phyloP scores from a whole-genome alignment of 306 rosid genomes.

The Carpinus viminea region DNA sequence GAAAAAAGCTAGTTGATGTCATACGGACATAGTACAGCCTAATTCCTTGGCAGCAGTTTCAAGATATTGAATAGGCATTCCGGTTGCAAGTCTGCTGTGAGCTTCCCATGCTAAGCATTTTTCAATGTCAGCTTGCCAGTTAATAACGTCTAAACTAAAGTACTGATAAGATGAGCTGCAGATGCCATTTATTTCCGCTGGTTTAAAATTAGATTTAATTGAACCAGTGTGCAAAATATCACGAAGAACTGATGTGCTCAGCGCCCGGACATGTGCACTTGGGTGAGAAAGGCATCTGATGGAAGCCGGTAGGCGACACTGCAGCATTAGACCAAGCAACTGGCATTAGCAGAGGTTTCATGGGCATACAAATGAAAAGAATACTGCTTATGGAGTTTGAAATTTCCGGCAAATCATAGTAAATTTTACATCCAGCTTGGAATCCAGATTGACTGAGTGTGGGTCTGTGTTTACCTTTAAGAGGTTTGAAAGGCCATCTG shows the following conservation, averaged over 20 bases:
- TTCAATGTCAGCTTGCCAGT: slow-evolving; percentile 85
- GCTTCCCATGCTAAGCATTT: slow-evolving; percentile 92
- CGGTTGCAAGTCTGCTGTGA: slow-evolving; percentile 67
- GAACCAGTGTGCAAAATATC: slow-evolving; percentile 71
- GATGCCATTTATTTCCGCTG: slow-evolving; percentile 45
- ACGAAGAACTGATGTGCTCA: slow-evolving; percentile 91
- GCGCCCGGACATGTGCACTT: slow-evolving; percentile 83
- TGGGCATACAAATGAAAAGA: background rate
- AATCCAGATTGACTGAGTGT: background rate
- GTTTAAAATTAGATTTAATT: slow-evolving; percentile 47
- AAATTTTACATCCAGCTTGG: slow-evolving; percentile 12
- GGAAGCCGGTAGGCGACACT: slow-evolving; percentile 91
- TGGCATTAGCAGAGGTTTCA: slow-evolving; percentile 6
- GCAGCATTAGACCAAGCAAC: slow-evolving; percentile 33
- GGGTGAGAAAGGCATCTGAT: slow-evolving; percentile 85
- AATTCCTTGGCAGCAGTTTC: slow-evolving; percentile 79
- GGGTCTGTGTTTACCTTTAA: slow-evolving; percentile 56
- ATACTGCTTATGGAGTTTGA: background rate
- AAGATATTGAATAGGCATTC: slow-evolving; percentile 67
- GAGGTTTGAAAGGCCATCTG: slow-evolving; percentile 92
- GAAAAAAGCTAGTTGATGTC: slow-evolving; percentile 33
- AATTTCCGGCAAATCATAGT: background rate
- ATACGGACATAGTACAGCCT: slow-evolving; percentile 66
- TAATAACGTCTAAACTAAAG: slow-evolving; percentile 54
- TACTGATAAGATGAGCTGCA: slow-evolving; percentile 49